Conservation (phyloP, 305 asterid species). For the Plantago coronopus region DNA sequence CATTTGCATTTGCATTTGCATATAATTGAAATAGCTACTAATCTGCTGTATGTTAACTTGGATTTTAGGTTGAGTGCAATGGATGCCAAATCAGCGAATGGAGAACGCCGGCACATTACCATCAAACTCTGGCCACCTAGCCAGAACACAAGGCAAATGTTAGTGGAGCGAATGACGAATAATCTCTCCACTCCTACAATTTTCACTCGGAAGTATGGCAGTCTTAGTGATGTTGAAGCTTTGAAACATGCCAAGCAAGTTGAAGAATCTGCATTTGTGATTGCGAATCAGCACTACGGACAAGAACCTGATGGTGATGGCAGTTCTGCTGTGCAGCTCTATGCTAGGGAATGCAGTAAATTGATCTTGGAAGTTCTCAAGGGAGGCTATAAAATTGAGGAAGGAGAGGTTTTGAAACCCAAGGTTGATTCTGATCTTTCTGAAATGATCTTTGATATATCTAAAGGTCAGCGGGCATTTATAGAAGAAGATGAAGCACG, state of each 20-base stretch:
- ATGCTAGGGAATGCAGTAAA: slow-evolving; percentile 90
- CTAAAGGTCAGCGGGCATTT: slow-evolving; percentile 83
- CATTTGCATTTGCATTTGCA: background rate
- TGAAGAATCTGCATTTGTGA: slow-evolving; percentile 68
- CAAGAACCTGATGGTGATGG: slow-evolving; percentile 96
- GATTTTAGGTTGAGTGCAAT: slow-evolving; percentile 34
- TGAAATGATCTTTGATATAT: slow-evolving; percentile 66
- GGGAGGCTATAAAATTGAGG: slow-evolving; percentile 40
- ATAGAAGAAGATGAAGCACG: slow-evolving; percentile 76
- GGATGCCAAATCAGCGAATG: slow-evolving; percentile 55
- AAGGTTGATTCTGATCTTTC: slow-evolving; percentile 31
- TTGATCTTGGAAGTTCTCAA: slow-evolving; percentile 73
- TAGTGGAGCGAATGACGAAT: slow-evolving; percentile 73
- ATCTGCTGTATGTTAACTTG: background rate
- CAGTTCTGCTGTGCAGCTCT: slow-evolving; percentile 85
- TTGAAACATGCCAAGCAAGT: slow-evolving; percentile 52
- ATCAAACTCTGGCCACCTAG: slow-evolving; percentile 98
- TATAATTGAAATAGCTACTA: no score
- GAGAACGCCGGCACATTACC: slow-evolving; percentile 55
- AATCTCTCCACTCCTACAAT: slow-evolving; percentile 82
- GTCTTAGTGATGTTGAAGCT: slow-evolving; percentile 54
- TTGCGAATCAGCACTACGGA: slow-evolving; percentile 58
- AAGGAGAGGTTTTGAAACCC: slow-evolving; percentile 33
- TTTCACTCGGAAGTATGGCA: slow-evolving; percentile 83
- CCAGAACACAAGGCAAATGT: slow-evolving; percentile 62